Conservation (phyloP, 116 monocot genomes). For the Posidonia oceanica region DNA sequence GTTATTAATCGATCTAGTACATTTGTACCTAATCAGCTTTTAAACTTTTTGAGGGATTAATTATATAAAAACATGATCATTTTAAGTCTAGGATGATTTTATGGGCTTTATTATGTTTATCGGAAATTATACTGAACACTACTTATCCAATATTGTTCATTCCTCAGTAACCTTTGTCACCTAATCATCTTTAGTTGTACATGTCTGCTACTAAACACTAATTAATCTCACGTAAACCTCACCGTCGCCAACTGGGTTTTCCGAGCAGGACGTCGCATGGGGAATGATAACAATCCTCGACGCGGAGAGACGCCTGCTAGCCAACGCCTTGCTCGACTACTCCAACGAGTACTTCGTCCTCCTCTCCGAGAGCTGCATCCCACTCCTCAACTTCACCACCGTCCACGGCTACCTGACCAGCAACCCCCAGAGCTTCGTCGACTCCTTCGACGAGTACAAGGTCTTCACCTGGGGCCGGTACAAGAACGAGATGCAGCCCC, state of each 20-base stretch:
- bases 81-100: no score
- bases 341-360: slow-evolving; percentile 44
- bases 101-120: no score
- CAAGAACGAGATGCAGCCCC: slow-evolving; percentile 23
- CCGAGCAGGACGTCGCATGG: slow-evolving; percentile 30
- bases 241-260: not conserved
- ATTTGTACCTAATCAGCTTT: no score
- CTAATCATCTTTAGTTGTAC: no score
- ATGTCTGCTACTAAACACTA: no score
- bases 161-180: no score
- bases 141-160: no score
- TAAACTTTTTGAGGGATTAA: no score
- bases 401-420: slow-evolving; percentile 25
- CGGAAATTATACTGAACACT: no score
- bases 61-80: no score
- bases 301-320: slow-evolving; percentile 41
- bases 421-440: slow-evolving; percentile 26
- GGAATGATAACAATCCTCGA: slow-evolving; percentile 25
- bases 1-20: no score
- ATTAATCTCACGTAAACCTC: no score
- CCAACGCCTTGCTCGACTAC: slow-evolving; percentile 38
- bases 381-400: slow-evolving; percentile 24
- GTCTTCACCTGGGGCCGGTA: slow-evolving; percentile 28
- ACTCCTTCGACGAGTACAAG: slow-evolving; percentile 28
- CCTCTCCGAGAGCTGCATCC: slow-evolving; percentile 49